Conservation (phyloP, 2,329 filamentous ascomycete genomes). For the Reticulascus tulasneorum region DNA sequence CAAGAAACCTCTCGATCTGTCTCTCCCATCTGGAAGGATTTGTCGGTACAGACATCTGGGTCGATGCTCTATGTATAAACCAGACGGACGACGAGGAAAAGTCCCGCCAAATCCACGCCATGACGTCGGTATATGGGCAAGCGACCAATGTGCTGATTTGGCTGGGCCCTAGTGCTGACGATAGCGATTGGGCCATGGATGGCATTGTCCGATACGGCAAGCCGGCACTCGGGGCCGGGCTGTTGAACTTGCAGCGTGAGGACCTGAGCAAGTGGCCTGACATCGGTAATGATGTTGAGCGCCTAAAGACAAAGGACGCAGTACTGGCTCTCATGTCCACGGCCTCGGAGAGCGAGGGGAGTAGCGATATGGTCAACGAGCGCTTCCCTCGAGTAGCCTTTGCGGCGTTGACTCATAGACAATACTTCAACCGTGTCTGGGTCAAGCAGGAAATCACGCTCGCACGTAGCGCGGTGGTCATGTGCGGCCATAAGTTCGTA, state of each 20-base stretch:
- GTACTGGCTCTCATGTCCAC: not conserved
- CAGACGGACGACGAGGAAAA: constrained; percentile 17
- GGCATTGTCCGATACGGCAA: not conserved
- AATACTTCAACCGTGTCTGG: constrained; percentile 5
- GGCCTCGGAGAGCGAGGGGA: no score
- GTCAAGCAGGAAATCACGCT: constrained; percentile 7
- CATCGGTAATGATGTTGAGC: not conserved
- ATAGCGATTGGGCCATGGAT: not conserved
- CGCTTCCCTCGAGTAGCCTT: not conserved
- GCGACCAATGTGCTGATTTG: constrained; percentile 19
- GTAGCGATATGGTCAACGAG: not conserved
- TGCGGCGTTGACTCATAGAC: not conserved
- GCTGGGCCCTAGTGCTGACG: constrained; percentile 12
- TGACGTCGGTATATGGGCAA: constrained; percentile 19
- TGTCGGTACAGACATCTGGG: constrained; percentile 15
- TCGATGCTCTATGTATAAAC: constrained; percentile 22
- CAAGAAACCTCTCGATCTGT: no score
- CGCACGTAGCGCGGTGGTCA: no score
- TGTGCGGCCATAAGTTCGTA: no score
- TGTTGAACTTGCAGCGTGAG: not conserved
- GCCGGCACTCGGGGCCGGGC: not conserved
- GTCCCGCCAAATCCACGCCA: constrained; percentile 17
- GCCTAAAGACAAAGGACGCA: not conserved
- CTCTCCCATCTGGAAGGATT: constrained; percentile 1
- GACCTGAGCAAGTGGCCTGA: no score